Base-by-base conservation (phyloP, 176 grass and related monocot genomes). In the Oryza glumipatula region DNA sequence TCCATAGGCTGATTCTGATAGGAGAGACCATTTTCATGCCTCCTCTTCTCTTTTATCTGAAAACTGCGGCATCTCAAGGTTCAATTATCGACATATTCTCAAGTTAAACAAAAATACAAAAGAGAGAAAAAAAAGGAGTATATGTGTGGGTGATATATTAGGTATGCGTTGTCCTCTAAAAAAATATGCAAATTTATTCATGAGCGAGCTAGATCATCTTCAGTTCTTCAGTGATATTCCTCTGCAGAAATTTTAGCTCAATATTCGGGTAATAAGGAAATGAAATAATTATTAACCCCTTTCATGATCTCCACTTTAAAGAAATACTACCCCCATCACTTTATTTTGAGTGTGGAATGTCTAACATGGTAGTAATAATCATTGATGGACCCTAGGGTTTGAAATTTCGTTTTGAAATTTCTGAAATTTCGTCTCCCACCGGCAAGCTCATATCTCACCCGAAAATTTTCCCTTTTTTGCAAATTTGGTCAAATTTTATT, bases 31-130 rank as follows among this genome's bases (percentile, higher is more conserved):
- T 80, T 51, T 41, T 54, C 80, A 72, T 76, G 86, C 41, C 21
- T 70, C 86, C 58, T 65, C 3, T 23, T 63, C 10, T 56, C 26
- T 82, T 88, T 83, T 65, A 83, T 83, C 66, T 83, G 73, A 78
- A 72, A 72, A 83, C 65, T 48, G 60, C 46, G 4, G 86, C 51
- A 70, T 63, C 11, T 15, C 63, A 60, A 69, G 72, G 64, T 54
- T 47, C 38, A 60, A 7, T 28, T 9, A 77, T 44, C 41, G 24
- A 82, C 48, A 80, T 52, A 81, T 80, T 87, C 78, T 56, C n/a
- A 24, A 24, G 17, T 60, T 39, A 69, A 35, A 10, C 6, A 58
- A 3, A 21, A 58, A 21, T 12, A 58, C 17, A 66, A 80, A 68
- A 23, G 69, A 45, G 46, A 36, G 67, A 58, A 63, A 54, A 73